Conservation (phyloP, 495 filamentous ascomycete species). For the Penicillium cataractarum region DNA sequence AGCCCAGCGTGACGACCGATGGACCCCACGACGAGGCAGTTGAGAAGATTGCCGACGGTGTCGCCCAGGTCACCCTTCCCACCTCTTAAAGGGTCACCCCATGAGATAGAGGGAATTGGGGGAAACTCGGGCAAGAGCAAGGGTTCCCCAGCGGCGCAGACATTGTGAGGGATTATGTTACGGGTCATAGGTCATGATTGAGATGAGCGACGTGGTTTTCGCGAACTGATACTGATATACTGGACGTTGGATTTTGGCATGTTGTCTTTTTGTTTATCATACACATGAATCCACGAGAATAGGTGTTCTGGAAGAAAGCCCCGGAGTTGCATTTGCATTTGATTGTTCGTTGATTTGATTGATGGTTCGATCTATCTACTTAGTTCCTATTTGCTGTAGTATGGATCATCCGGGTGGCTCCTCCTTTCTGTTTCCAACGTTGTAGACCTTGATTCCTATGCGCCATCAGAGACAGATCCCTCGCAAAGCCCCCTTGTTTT, state of each 20-base stretch:
- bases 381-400: background rate
- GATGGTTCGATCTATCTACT: background rate
- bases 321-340: conserved; percentile 19
- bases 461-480: background rate
- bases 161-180: background rate
- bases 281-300: conserved; percentile 21
- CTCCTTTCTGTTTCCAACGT: background rate
- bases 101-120: conserved; percentile 1
- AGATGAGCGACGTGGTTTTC: conserved; percentile 17
- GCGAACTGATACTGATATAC: conserved; percentile 17
- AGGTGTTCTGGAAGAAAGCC: conserved; percentile 16
- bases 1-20: conserved; percentile 26
- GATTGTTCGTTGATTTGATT: background rate
- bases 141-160: conserved; percentile 11
- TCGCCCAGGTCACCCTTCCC: conserved; percentile 46
- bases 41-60: conserved; percentile 45
- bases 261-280: conserved; percentile 10
- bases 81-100: conserved; percentile 28
- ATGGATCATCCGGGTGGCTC: background rate
- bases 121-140: background rate
- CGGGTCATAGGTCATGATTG: conserved; percentile 8
- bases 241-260: conserved; percentile 17
- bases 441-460: background rate
- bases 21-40: conserved; percentile 36
- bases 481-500: background rate